Evolutionary conservation across 2,329 filamentous ascomycete genomes (phyloP).

Genomic region (Fusarium chlamydosporum): DNA sequence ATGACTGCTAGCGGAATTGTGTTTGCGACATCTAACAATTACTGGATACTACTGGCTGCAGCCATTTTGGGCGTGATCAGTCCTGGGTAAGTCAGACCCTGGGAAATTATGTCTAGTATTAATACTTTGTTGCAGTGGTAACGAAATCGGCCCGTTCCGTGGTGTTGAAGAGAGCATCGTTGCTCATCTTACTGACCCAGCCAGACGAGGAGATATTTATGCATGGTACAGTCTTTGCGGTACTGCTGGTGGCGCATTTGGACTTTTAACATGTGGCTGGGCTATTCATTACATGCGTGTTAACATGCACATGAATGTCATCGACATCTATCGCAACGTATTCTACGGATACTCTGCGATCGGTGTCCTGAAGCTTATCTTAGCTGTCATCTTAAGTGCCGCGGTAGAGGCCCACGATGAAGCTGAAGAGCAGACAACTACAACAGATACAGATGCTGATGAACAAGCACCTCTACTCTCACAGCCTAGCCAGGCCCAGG

Average conservation of each 20-base stretch:
- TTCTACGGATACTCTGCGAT: conserved; percentile 61
- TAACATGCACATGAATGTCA: conserved; percentile 59
- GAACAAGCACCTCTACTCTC: conserved; percentile 52
- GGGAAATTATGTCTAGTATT: neutral
- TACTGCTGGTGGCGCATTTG: conserved; percentile 71
- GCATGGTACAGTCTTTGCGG: conserved; percentile 74
- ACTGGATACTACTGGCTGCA: conserved; percentile 70
- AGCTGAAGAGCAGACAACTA: neutral
- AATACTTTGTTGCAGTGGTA: conserved; percentile 61
- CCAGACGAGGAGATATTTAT: conserved; percentile 68
- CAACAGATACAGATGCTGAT: neutral
- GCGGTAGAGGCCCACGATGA: conserved; percentile 59
- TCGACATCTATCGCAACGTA: conserved; percentile 66
- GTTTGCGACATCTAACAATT: conserved; percentile 67
- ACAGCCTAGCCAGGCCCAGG: neutral
- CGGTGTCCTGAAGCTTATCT: conserved; percentile 69
- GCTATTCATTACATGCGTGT: conserved; percentile 65
- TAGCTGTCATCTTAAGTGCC: conserved; percentile 65
- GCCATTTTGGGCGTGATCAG: conserved; percentile 74
- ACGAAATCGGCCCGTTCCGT: conserved; percentile 74
- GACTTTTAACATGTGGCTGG: conserved; percentile 72
- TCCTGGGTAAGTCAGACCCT: conserved; percentile 57
- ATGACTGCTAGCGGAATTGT: conserved; percentile 70
- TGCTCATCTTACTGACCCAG: conserved; percentile 66
- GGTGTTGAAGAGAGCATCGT: conserved; percentile 73